Conservation (phyloP, 371 early-diverging fungal species). For the Mucor irregularis region DNA sequence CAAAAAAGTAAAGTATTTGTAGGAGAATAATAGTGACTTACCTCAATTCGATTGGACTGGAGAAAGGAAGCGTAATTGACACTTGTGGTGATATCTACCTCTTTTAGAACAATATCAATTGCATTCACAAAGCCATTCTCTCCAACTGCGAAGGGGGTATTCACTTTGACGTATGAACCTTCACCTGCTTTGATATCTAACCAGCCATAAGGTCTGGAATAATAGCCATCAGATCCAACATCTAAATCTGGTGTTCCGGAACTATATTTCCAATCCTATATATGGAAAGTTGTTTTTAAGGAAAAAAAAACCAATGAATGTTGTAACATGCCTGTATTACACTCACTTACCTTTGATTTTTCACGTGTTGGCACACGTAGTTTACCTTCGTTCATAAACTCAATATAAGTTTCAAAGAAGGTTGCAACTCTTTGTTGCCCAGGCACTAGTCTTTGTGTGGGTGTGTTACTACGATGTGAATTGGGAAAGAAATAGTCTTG, state of each 20-base stretch:
- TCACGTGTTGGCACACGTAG: conserved; percentile 75
- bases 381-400: conserved; percentile 65
- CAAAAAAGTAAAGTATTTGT: too few species aligned
- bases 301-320: background rate
- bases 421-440: conserved; percentile 64
- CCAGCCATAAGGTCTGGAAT: conserved; percentile 78
- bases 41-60: conserved; percentile 52
- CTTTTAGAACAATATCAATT: conserved; percentile 53
- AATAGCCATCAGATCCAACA: conserved; percentile 44
- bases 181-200: conserved; percentile 65
- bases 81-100: conserved; percentile 62
- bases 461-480: conserved; percentile 55
- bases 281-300: background rate
- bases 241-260: conserved; percentile 35
- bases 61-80: conserved; percentile 73
- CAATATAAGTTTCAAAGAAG: conserved; percentile 64
- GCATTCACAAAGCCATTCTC: conserved; percentile 58
- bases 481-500: conserved; percentile 81
- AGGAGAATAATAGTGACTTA: too few species aligned
- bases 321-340: background rate
- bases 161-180: conserved; percentile 57
- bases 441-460: conserved; percentile 50
- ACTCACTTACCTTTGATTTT: conserved; percentile 67
- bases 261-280: conserved; percentile 71
- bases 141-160: conserved; percentile 61